A percentile compares a stretch with the other conserved stretches of the same genome.
Conservation (phyloP, 2,329 filamentous ascomycete species). For the Diaporthe ilicicola region DNA sequence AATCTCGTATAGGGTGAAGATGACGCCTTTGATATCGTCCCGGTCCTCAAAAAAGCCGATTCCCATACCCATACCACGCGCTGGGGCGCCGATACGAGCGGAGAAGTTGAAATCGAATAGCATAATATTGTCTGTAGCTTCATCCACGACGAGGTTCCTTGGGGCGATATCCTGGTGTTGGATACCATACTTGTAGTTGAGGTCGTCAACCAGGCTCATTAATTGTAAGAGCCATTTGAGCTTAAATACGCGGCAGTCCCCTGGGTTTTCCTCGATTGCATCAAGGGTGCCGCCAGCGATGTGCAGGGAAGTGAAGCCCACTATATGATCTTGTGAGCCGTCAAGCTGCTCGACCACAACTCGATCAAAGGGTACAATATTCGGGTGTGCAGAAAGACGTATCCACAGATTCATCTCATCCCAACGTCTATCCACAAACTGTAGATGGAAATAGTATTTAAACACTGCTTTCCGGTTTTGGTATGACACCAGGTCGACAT, state of each 20-base stretch:
- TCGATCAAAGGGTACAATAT: slow-evolving; percentile 45
- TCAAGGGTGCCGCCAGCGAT: slow-evolving; percentile 46
- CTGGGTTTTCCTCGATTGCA: slow-evolving; percentile 39
- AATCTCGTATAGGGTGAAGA: slow-evolving; percentile 46
- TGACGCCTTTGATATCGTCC: slow-evolving; percentile 45
- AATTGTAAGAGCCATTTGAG: slow-evolving; percentile 48
- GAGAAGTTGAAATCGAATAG: slow-evolving; percentile 48
- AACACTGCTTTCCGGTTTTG: slow-evolving; percentile 37
- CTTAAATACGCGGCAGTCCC: slow-evolving; percentile 44
- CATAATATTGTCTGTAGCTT: slow-evolving; percentile 41
- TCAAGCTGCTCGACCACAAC: slow-evolving; percentile 45
- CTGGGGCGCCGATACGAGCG: slow-evolving; percentile 39
- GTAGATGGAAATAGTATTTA: slow-evolving; percentile 42
- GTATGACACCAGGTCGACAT: slow-evolving; percentile 30
- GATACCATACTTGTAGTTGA: slow-evolving; percentile 48
- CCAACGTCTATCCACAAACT: slow-evolving; percentile 37
- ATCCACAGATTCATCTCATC: slow-evolving; percentile 46
- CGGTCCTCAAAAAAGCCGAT: no score
- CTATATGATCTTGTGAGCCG: slow-evolving; percentile 32
- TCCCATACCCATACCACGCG: no score
- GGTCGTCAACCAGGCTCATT: slow-evolving; percentile 44
- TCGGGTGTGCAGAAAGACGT: slow-evolving; percentile 45
- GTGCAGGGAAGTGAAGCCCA: slow-evolving; percentile 40
- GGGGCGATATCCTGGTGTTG: slow-evolving; percentile 48
- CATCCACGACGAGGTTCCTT: slow-evolving; percentile 47